Evolutionary conservation across 805 yeast genomes (phyloP).

Genomic region (Teunomyces kruisii): DNA sequence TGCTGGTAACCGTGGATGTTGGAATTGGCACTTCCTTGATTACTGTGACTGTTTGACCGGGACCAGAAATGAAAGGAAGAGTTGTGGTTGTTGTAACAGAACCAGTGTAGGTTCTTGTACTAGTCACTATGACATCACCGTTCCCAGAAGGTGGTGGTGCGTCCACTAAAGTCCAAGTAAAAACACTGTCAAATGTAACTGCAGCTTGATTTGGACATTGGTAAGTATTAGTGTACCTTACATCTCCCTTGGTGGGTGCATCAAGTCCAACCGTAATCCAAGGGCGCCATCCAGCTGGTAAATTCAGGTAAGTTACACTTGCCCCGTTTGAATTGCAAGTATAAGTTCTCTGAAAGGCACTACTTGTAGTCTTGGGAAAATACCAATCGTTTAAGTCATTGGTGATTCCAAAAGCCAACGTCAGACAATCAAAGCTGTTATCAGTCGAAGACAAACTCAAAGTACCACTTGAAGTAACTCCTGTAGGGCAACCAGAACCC

Average conservation of each 20-base stretch:
- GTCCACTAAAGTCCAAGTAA: no score
- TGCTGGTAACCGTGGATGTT: background rate
- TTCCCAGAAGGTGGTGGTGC: no score
- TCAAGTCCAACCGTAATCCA: background rate
- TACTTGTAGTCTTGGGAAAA: background rate
- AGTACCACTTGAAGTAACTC: background rate
- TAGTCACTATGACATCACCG: background rate
- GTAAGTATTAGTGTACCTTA: background rate
- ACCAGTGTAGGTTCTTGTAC: background rate
- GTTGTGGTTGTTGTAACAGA: background rate
- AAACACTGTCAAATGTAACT: no score
- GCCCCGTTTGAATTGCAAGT: background rate
- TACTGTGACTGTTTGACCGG: constrained; percentile 4
- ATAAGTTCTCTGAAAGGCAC: background rate
- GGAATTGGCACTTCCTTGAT: constrained; percentile 8
- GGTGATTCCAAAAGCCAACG: background rate
- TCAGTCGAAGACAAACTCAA: background rate
- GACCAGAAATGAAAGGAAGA: background rate
- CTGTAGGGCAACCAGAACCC: background rate
- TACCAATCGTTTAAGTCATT: no score
- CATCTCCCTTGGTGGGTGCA: no score
- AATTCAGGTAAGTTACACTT: no score
- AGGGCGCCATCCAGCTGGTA: background rate
- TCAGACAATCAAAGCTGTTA: background rate
- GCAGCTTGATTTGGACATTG: background rate